phyloP scores from a whole-genome alignment of 768 basidiomycete genomes.

The Vishniacozyma victoriae region DNA sequence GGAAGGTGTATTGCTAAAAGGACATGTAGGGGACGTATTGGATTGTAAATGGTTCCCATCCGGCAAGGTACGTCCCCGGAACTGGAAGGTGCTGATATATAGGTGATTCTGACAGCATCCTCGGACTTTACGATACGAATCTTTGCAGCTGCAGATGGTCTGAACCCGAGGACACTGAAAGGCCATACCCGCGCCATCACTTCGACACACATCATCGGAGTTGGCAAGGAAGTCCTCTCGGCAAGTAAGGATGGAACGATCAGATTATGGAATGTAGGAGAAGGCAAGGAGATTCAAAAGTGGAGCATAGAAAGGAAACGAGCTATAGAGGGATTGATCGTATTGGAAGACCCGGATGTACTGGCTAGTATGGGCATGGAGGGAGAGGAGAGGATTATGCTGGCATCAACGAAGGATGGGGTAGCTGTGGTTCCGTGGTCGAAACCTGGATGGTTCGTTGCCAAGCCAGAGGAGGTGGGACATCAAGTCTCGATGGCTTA shows the following conservation, averaged over 20 bases:
- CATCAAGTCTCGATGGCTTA: conserved; percentile 54
- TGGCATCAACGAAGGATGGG: conserved; percentile 17
- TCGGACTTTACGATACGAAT: conserved; percentile 64
- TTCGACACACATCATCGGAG: conserved; percentile 58
- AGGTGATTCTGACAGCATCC: conserved; percentile 65
- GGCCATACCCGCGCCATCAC: conserved; percentile 66
- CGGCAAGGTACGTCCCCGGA: conserved; percentile 25
- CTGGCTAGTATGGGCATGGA: conserved; percentile 7
- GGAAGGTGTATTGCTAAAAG: conserved; percentile 31
- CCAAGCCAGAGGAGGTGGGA: conserved; percentile 1
- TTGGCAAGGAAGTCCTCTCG: conserved; percentile 64
- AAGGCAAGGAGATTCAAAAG: conserved; percentile 52
- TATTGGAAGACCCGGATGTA: conserved; percentile 15
- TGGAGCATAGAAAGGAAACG: conserved; percentile 49
- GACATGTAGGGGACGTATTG: conserved; percentile 48
- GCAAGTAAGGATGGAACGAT: conserved; percentile 64
- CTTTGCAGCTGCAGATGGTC: conserved; percentile 56
- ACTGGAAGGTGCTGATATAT: conserved; percentile 9
- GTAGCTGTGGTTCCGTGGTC: conserved; percentile 4
- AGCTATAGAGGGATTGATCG: conserved; percentile 22
- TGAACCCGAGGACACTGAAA: conserved; percentile 58
- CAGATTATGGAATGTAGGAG: conserved; percentile 66
- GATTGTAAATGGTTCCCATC: conserved; percentile 45
- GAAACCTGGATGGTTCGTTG: conserved; percentile 6
- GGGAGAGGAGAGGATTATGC: conserved; percentile 7